Conservation (phyloP, 2,329 filamentous ascomycete species). For the Paecilomyces sp. region DNA sequence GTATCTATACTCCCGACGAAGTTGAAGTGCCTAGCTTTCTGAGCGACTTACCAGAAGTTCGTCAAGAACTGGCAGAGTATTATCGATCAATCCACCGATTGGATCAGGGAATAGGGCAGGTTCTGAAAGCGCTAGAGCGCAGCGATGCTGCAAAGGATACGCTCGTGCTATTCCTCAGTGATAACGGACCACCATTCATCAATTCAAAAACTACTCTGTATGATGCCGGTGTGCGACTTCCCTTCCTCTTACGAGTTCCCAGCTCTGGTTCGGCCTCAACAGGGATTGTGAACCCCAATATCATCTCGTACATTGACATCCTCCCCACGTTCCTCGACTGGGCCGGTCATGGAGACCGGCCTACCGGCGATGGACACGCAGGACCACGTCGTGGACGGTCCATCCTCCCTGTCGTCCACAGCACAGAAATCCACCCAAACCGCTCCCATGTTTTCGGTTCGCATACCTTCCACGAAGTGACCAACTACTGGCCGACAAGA, state of each 20-base stretch:
- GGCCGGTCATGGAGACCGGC: constrained; percentile 14
- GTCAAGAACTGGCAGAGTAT: constrained; percentile 39
- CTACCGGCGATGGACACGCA: not conserved
- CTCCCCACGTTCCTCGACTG: constrained; percentile 41
- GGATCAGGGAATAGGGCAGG: constrained; percentile 28
- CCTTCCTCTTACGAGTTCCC: constrained; percentile 36
- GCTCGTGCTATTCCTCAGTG: constrained; percentile 41
- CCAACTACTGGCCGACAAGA: constrained; percentile 46
- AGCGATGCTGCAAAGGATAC: constrained; percentile 22
- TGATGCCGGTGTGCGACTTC: constrained; percentile 41
- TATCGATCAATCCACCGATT: constrained; percentile 33
- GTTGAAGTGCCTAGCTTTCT: constrained; percentile 38
- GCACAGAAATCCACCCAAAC: constrained; percentile 7
- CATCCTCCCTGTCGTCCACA: constrained; percentile 30
- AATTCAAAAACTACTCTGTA: constrained; percentile 48
- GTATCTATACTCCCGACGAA: constrained; percentile 21
- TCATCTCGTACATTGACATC: constrained; percentile 42
- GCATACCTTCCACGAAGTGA: constrained; percentile 47
- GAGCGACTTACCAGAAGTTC: constrained; percentile 33
- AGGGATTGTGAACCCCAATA: constrained; percentile 33
- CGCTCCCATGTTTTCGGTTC: constrained; percentile 42
- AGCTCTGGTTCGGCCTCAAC: constrained; percentile 1
- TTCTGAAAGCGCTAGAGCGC: constrained; percentile 23
- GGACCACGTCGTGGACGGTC: constrained; percentile 26
- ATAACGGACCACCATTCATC: constrained; percentile 45